Base-by-base conservation (phyloP, 2,329 filamentous ascomycete species). In the Botryotinia globosa region DNA sequence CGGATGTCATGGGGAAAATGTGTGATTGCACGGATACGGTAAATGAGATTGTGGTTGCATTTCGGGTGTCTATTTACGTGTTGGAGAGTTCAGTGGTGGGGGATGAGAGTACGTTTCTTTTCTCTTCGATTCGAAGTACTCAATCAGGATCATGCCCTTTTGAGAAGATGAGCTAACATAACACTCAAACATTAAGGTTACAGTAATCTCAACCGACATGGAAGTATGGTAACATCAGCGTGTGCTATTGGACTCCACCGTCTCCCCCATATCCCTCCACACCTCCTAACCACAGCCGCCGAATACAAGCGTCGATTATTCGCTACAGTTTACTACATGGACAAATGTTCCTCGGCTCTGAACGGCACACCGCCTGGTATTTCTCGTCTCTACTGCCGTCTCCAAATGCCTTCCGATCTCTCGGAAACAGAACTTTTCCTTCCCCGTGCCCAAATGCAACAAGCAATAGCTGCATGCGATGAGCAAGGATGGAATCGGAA, bases 231-330 rank as follows among this genome's bases (percentile, higher is more conserved):
- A 2, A 79, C 77, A 22, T 72, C 75, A 16, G 68, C 76, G 1
- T 76, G 77, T 22, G 74, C 74, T 37, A 71, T 74, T 34, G 79
- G 79, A 4, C 74, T 80, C 22, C 79, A 80, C 68, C 72, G 79
- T 63, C 75, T 80, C 32, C 77, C 78, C 0, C 54, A 34, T 25
- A 73, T 76, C 45, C 67, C 67, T 29, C 56, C 68, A 7, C 42
- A 44, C 25, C 68, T 62, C 22, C 51, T 78, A 5, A 80, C 79
- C 3, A 74, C 78, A 4, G 76, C 77, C 32, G 75, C 75, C 8
- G 78, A 80, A 73, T 79, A 78, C 54, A 78, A 77, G 42, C 72
- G 76, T 44, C 75, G 78, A 25, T 59, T 80, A 0, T 79, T 79
- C 62, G 73, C 73, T 8, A 32, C 64, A 22, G 73, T 78, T 20